Conservation (phyloP, 306 rosid species). For the Trifolium fragiferum region DNA sequence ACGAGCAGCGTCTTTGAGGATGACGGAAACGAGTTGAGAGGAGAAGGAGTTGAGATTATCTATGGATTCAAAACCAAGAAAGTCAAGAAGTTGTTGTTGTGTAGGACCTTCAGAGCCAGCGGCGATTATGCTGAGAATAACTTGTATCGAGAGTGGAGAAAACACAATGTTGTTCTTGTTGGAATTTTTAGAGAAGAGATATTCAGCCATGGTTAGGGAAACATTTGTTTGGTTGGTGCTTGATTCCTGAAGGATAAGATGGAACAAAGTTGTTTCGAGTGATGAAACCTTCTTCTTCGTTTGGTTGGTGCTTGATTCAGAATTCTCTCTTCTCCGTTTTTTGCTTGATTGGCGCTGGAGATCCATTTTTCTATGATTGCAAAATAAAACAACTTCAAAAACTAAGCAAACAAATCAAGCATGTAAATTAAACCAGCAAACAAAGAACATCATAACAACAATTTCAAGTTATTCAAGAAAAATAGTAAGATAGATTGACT, state of each 20-base stretch:
- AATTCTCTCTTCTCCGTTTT: too few species aligned
- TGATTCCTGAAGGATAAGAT: constrained; percentile 36
- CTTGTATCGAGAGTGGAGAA: constrained; percentile 79
- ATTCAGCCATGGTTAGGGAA: neutral
- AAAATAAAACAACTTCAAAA: too few species aligned
- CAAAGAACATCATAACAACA: too few species aligned
- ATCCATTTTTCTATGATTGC: too few species aligned
- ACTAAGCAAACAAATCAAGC: too few species aligned
- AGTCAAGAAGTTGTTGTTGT: neutral
- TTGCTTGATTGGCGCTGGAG: too few species aligned
- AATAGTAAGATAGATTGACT: too few species aligned
- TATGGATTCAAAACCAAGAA: neutral
- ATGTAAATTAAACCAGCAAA: too few species aligned
- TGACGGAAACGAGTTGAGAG: constrained; percentile 57
- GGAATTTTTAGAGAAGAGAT: constrained; percentile 50
- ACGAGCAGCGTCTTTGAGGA: constrained; percentile 59
- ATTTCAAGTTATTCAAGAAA: too few species aligned
- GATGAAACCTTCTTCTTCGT: too few species aligned
- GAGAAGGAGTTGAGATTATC: constrained; percentile 34
- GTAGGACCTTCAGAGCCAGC: neutral
- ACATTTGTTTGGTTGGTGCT: constrained; percentile 53
- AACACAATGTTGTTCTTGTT: constrained; percentile 59
- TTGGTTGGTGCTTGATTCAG: too few species aligned
- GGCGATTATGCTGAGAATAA: constrained; percentile 58
- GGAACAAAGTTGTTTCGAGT: neutral